Evolutionary conservation across 2,329 filamentous ascomycete species (phyloP), one percentile per base, ranked within the genome.

Genomic region (Pyricularia pennisetigena): DNA sequence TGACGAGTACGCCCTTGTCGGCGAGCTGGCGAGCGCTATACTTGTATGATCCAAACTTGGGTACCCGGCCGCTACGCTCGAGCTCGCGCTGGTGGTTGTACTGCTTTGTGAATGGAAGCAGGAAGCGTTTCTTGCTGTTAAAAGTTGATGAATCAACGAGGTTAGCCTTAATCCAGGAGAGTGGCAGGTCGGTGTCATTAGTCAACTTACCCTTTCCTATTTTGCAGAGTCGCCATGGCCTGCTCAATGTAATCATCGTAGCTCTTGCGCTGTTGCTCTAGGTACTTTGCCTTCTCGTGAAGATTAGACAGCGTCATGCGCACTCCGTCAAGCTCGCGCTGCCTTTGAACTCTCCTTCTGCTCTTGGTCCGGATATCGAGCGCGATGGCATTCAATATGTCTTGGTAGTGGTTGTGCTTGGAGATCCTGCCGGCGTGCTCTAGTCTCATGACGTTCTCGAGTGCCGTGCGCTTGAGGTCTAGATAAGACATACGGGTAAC

Each of bases 161-260:
- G 26, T 57, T 66, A 66, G 41, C 41, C 16, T 57, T 62, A 9
- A 20, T 24, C 30, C 35, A 64, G 14, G n/a, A 30, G 29, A 65
- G 67, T 23, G 2, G 23, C 14, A 26, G 14, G 14, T 24, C 2
- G 28, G 57, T 35, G 3, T 24, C 6, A n/a, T 23, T 35, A 9
- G 24, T 62, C 2, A 8, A 59, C 85, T 77, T 84, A 90, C 86
- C 90, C 94, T 80, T 97, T 97, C 79, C 97, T 97, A 80, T 92
- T 97, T 78, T 98, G 95, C 69, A 99, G 83, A 4, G 96, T 99
- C 70, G 94, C 86, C 92, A 99, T 97, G 65, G 95, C 94, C 78
- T 97, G 94, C 81, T 99, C 96, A 75, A 99, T 97, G 79, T 99
- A 99, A 80, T 99, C 93, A 76, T 99, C 97, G 81, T 99, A 99